Evolutionary conservation across 2,329 filamentous ascomycete species (phyloP).

Genomic region (Colletotrichum sp.): DNA sequence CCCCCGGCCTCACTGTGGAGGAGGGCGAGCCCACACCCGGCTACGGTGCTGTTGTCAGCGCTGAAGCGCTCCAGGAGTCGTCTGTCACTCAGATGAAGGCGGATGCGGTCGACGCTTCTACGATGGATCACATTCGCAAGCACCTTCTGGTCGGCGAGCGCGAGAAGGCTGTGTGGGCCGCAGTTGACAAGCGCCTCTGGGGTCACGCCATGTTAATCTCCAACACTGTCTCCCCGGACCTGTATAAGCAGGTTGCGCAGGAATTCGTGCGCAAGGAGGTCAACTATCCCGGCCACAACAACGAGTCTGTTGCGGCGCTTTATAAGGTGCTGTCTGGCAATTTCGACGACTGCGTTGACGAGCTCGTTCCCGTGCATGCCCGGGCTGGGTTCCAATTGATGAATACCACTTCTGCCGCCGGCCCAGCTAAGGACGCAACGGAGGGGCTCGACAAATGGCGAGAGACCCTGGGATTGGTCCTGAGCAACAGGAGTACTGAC

Average conservation of each 20-base stretch:
- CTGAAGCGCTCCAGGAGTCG: conserved; percentile 27
- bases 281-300: conserved; percentile 78
- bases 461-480: conserved; percentile 83
- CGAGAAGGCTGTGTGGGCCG: conserved; percentile 91
- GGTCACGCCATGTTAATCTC: conserved; percentile 94
- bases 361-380: conserved; percentile 91
- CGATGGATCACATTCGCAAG: conserved; percentile 74
- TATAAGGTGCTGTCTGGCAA: conserved; percentile 96
- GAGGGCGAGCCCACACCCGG: conserved; percentile 27
- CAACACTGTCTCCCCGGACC: conserved; percentile 74
- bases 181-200: conserved; percentile 93
- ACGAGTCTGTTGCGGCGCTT: conserved; percentile 86
- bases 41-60: conserved; percentile 25
- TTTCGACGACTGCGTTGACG: conserved; percentile 91
- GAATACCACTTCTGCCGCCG: conserved; percentile 69
- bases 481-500: conserved; percentile 85
- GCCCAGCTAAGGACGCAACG: conserved; percentile 72
- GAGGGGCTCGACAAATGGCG: conserved; percentile 93
- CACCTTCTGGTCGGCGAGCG: conserved; percentile 80
- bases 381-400: conserved; percentile 91
- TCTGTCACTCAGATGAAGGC: conserved; percentile 47
- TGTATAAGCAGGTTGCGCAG: conserved; percentile 92
- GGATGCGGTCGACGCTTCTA: conserved; percentile 72
- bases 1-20: conserved; percentile 54
- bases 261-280: conserved; percentile 97